phyloP scores from a whole-genome alignment of 2,329 filamentous ascomycete species.

The Penicillium polonicum region DNA sequence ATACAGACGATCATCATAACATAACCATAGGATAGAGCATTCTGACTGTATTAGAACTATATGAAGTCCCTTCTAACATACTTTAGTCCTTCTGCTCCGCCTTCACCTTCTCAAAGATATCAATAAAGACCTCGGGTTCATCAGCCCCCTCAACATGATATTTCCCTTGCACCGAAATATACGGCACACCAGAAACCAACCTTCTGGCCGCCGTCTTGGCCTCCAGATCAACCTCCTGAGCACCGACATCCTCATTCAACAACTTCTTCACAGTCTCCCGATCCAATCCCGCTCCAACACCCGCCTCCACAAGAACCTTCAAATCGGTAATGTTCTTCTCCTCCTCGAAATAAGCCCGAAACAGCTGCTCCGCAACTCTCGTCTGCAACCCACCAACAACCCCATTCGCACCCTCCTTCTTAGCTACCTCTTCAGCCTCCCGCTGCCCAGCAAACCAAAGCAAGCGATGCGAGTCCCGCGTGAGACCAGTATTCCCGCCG shows the following conservation, averaged over 20 bases:
- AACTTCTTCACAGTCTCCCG: conserved; percentile 54
- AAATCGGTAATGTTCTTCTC: conserved; percentile 62
- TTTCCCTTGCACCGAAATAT: conserved; percentile 69
- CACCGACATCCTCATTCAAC: conserved; percentile 57
- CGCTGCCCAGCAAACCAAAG: conserved; percentile 66
- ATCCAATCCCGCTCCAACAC: conserved; percentile 55
- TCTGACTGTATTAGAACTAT: not conserved
- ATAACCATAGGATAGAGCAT: not conserved
- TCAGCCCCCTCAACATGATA: conserved; percentile 71
- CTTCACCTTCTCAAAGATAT: conserved; percentile 64
- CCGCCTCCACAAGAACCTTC: conserved; percentile 54
- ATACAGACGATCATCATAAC: not conserved
- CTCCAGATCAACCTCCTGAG: conserved; percentile 58
- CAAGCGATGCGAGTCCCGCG: conserved; percentile 74
- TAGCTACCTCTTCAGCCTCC: conserved; percentile 17
- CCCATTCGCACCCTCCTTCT: conserved; percentile 9
- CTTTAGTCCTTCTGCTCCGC: conserved; percentile 26
- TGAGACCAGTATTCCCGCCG: conserved; percentile 70
- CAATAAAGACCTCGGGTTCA: conserved; percentile 65
- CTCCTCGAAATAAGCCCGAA: conserved; percentile 65
- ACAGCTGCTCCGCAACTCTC: conserved; percentile 61
- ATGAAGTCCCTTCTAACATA: not conserved
- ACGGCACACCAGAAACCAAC: conserved; percentile 67
- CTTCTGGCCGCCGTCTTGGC: conserved; percentile 53
- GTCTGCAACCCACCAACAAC: conserved; percentile 54